Evolutionary conservation across 257 asterid species (phyloP), one percentile per base, ranked within the genome.

Genomic region (Linderniella brevidens): DNA sequence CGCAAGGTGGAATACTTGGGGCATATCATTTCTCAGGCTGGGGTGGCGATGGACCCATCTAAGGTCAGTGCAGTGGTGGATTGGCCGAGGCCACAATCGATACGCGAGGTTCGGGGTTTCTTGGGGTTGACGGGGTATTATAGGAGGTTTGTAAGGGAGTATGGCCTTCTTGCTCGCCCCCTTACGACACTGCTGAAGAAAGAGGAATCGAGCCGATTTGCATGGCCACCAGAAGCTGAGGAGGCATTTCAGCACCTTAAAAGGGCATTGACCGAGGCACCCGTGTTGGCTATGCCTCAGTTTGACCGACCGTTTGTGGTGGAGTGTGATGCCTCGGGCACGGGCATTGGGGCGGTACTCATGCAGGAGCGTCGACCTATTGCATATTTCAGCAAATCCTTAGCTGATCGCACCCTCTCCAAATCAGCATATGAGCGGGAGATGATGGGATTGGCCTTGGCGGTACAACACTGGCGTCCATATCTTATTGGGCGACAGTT

Each of bases 41-140:
- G 44, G 15, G 44, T 40, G 13, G 44, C 44, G 13, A 40, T 40
- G 44, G 44, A 40, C 44, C 14, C 15, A 13, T 11, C 14, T 40
- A 40, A 40, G 15, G 44, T 40, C 44, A 11, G 15, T 4, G 44
- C 44, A 13, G 44, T 40, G 44, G 44, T 40, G 15, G 44, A 40
- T 13, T 40, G 44, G 44, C 44, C 44, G 44, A 11, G 44, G 13
- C 44, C 44, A 11, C 13, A 9, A 40, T 40, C 44, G 15, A 40
- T 40, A 11, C 44, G 44, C 44, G 44, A 40, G 44, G 44, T 40
- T 11, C 44, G 44, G 44, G n/a, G 44, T 11, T 40, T 40, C 15
- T 13, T 40, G 32, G 32, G 32, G 32, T 25, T 25, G 32, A 25
- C 32, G 32, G 32, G 32, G 32, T 25, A 25, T 40, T 40, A 40